A percentile compares a stretch with the other conserved stretches of the same genome.
Evolutionary conservation across 768 basidiomycete species (phyloP).

Genomic region (Pisolithus microcarpus): DNA sequence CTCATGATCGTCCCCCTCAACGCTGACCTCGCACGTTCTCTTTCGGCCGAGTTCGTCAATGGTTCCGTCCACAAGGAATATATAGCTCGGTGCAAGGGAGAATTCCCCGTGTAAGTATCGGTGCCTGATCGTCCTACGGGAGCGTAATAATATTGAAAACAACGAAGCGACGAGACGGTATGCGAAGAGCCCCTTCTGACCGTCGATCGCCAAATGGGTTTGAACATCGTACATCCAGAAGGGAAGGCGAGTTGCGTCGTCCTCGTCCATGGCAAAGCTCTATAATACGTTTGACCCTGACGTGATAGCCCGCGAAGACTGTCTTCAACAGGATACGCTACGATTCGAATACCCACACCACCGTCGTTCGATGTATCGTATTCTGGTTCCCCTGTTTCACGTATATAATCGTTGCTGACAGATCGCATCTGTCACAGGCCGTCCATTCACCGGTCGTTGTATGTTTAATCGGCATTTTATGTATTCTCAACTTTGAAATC

Average conservation of each 20-base stretch:
- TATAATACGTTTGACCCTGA: not conserved
- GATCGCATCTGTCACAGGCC: constrained; percentile 41
- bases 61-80: constrained; percentile 89
- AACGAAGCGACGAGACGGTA: constrained; percentile 60
- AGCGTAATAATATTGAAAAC: too few species aligned
- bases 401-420: not conserved
- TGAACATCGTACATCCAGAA: constrained; percentile 92
- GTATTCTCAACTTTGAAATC: not conserved
- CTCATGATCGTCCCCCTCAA: constrained; percentile 89
- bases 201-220: constrained; percentile 92
- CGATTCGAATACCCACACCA: constrained; percentile 72
- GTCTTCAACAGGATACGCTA: constrained; percentile 80
- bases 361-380: constrained; percentile 71
- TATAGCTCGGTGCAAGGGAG: constrained; percentile 77
- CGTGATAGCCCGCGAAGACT: constrained; percentile 73
- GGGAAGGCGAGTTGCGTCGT: constrained; percentile 60
- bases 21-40: constrained; percentile 53
- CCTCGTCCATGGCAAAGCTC: not conserved
- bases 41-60: constrained; percentile 76
- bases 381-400: not conserved
- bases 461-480: constrained; percentile 26
- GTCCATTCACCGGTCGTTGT: constrained; percentile 91
- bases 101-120: constrained; percentile 74
- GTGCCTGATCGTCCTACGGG: not conserved
- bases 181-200: constrained; percentile 87